phyloP scores from a whole-genome alignment of 495 filamentous ascomycete species.

The Viridothelium virens region DNA sequence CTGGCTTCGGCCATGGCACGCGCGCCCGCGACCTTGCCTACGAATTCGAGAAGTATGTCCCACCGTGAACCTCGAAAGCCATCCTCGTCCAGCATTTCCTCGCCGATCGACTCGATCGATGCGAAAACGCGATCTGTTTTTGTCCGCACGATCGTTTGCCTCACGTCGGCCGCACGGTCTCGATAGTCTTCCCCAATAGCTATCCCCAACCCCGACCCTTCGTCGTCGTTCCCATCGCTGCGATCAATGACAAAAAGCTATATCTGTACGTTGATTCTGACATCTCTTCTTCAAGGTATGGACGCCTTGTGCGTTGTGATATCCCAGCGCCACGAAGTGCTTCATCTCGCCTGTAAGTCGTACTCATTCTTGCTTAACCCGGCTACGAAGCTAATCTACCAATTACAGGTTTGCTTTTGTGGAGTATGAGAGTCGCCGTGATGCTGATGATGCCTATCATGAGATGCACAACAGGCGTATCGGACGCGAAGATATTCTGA shows the following conservation, averaged over 20 bases:
- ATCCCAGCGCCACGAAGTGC: conserved; percentile 93
- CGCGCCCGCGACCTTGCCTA: conserved; percentile 99
- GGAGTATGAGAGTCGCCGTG: conserved; percentile 97
- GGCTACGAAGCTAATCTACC: conserved; percentile 26
- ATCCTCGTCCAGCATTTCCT: not conserved
- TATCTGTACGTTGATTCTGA: conserved; percentile 26
- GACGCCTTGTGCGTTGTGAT: conserved; percentile 95
- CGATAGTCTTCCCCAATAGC: conserved; percentile 24
- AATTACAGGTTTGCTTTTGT: conserved; percentile 86
- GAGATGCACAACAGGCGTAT: conserved; percentile 99
- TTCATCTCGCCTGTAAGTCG: conserved; percentile 83
- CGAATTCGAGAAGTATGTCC: conserved; percentile 99
- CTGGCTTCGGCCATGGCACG: conserved; percentile 96
- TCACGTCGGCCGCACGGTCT: conserved; percentile 14
- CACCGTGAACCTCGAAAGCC: conserved; percentile 17
- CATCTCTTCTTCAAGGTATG: conserved; percentile 60
- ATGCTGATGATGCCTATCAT: conserved; percentile 98
- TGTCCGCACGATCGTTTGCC: not conserved
- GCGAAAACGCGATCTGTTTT: conserved; percentile 4
- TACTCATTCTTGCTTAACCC: conserved; percentile 11
- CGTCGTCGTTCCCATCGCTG: conserved; percentile 27
- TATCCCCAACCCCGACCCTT: conserved; percentile 20
- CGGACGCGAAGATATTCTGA: conserved; percentile 88
- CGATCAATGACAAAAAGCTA: conserved; percentile 8
- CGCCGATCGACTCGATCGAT: conserved; percentile 2